Percentiles rank a stretch among this genome's conserved stretches.
phyloP scores from a whole-genome alignment of 2,329 filamentous ascomycete genomes.

The Epichloe sibirici region DNA sequence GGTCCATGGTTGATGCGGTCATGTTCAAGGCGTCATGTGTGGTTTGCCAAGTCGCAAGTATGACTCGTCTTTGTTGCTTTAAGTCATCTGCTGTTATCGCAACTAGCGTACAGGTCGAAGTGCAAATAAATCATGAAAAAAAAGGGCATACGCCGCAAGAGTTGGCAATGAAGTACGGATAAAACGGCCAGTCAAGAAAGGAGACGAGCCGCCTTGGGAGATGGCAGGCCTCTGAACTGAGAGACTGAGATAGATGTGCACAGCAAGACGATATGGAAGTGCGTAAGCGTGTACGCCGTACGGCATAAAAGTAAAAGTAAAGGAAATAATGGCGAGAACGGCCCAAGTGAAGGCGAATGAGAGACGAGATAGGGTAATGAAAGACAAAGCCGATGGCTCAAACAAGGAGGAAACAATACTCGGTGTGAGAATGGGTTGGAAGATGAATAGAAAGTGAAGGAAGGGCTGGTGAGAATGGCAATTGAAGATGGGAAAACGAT shows the following conservation, averaged over 20 bases:
- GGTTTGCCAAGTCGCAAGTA: background rate
- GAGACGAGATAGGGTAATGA: background rate
- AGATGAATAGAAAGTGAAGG: background rate
- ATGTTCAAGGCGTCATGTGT: background rate
- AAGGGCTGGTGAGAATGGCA: background rate
- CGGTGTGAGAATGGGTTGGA: background rate
- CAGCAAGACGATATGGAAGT: background rate
- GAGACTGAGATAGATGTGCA: background rate
- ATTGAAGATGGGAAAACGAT: constrained; percentile 6
- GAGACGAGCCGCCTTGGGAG: background rate
- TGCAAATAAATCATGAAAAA: background rate
- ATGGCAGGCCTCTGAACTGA: background rate
- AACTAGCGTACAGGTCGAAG: background rate
- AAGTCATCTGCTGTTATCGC: background rate
- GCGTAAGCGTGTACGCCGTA: background rate
- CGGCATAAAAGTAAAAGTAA: no score
- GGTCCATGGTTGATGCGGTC: constrained; percentile 1
- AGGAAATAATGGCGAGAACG: background rate
- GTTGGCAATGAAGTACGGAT: background rate
- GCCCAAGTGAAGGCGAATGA: background rate
- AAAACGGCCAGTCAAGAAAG: no score
- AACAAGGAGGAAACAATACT: background rate
- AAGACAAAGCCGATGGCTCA: constrained; percentile 1
- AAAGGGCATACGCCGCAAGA: background rate
- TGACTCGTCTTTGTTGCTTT: background rate